These are phyloP conservation scores for Candida oleophila DNA, from an alignment of 805 yeast species.

Conservation along the genomic window DNA sequence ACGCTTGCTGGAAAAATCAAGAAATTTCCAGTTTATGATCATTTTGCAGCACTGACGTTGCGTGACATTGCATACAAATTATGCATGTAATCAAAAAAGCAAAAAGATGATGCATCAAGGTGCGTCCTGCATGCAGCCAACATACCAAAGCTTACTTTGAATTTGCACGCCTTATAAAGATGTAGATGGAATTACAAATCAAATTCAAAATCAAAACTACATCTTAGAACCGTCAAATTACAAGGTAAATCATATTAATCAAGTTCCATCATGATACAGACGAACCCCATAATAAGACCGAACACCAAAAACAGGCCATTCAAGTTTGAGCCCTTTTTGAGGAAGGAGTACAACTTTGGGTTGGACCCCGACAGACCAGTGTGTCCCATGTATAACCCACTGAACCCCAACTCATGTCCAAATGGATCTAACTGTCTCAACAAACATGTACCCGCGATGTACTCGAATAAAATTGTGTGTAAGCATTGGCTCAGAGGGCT, in stretches of 20 bases:
- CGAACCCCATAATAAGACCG: slow-evolving; percentile 41
- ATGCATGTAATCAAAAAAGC: not conserved
- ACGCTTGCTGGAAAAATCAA: no score
- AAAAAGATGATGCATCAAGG: no score
- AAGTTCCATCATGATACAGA: slow-evolving; percentile 31
- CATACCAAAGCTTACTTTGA: no score
- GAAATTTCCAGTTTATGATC: no score
- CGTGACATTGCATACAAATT: not conserved
- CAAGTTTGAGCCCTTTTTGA: slow-evolving; percentile 80
- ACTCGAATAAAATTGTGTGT: slow-evolving; percentile 71
- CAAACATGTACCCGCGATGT: slow-evolving; percentile 67
- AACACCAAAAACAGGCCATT: slow-evolving; percentile 37
- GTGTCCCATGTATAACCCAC: slow-evolving; percentile 66
- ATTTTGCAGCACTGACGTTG: no score
- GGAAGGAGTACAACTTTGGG: slow-evolving; percentile 77
- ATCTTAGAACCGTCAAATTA: no score
- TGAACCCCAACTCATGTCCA: slow-evolving; percentile 68
- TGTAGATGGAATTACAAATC: not conserved
- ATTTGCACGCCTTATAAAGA: no score
- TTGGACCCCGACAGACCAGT: slow-evolving; percentile 87
- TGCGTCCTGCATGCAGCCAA: not conserved
- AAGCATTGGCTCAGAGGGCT: slow-evolving; percentile 98
- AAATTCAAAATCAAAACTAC: no score
- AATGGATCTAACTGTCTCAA: slow-evolving; percentile 82
- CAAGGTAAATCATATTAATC: no score